Conservation (phyloP, 805 yeast genomes). For the Yamadazyma takamatsuzukensis region DNA sequence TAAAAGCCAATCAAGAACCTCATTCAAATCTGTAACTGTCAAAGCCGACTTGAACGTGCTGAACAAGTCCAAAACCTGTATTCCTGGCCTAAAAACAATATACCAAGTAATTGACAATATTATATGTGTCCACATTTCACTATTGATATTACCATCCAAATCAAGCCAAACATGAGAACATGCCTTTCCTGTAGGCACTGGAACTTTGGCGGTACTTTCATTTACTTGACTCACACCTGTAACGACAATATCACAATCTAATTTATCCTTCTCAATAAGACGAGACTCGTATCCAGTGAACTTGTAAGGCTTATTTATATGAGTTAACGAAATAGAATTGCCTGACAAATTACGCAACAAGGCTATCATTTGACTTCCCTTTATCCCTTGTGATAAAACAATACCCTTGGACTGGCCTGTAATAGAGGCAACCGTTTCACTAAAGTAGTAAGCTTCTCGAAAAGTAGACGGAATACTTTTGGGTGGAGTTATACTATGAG, state of each 20-base stretch:
- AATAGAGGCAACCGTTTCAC: conserved; percentile 38
- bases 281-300: conserved; percentile 73
- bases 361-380: conserved; percentile 61
- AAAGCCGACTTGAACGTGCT: conserved; percentile 26
- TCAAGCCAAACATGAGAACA: conserved; percentile 74
- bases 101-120: conserved; percentile 42
- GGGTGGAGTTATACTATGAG: neutral
- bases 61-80: conserved; percentile 19
- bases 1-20: conserved; percentile 37
- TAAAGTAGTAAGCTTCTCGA: conserved; percentile 43
- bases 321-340: conserved; percentile 51
- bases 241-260: conserved; percentile 60
- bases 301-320: conserved; percentile 54
- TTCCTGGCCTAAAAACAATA: conserved; percentile 36
- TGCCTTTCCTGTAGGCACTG: conserved; percentile 58
- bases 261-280: conserved; percentile 61
- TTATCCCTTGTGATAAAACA: conserved; percentile 50
- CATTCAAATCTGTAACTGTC: conserved; percentile 23
- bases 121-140: conserved; percentile 56
- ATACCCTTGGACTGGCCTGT: conserved; percentile 50
- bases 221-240: conserved; percentile 8
- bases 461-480: conserved; percentile 1
- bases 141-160: conserved; percentile 56
- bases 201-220: conserved; percentile 13
- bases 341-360: too few species aligned